A percentile compares a stretch with the other conserved stretches of the same genome.
These are phyloP conservation scores for Rhamnella rubrinervis DNA, from an alignment of 331 rosid genomes.

Conservation along the genomic window DNA sequence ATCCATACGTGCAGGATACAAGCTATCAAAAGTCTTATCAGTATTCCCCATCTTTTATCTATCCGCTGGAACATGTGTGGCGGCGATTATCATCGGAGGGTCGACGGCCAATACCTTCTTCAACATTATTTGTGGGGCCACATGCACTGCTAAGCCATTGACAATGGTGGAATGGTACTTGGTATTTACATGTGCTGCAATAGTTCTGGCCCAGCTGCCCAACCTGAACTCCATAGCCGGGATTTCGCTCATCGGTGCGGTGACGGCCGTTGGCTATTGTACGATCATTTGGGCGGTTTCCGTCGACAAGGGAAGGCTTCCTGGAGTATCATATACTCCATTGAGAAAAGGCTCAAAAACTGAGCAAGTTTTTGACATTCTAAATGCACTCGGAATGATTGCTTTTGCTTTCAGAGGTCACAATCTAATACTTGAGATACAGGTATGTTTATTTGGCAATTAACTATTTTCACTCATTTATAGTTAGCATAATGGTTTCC, in stretches of 20 bases:
- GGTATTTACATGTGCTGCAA: constrained; percentile 36
- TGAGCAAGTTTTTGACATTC: constrained; percentile 23
- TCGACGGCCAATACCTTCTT: constrained; percentile 33
- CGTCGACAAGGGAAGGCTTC: constrained; percentile 29
- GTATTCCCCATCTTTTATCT: constrained; percentile 37
- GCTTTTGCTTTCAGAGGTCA: constrained; percentile 51
- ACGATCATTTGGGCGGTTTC: constrained; percentile 39
- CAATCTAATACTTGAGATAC: constrained; percentile 47
- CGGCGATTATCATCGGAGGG: constrained; percentile 38
- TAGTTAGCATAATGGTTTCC: too few species aligned
- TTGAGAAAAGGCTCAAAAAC: background rate
- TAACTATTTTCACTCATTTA: too few species aligned
- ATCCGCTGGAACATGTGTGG: constrained; percentile 37
- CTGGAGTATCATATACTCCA: constrained; percentile 32
- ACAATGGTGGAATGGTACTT: constrained; percentile 43
- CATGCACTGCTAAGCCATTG: constrained; percentile 26
- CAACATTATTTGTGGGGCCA: constrained; percentile 31
- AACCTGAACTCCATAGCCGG: constrained; percentile 47
- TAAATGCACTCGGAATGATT: constrained; percentile 42
- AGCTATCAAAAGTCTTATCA: constrained; percentile 16
- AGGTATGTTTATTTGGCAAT: constrained; percentile 18
- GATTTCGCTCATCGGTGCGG: constrained; percentile 38
- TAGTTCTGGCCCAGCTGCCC: constrained; percentile 34
- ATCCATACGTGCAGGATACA: constrained; percentile 10
- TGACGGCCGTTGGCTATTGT: constrained; percentile 38